Base-by-base conservation (phyloP, 1,139 yeast species). In the Candida gigantensis region DNA sequence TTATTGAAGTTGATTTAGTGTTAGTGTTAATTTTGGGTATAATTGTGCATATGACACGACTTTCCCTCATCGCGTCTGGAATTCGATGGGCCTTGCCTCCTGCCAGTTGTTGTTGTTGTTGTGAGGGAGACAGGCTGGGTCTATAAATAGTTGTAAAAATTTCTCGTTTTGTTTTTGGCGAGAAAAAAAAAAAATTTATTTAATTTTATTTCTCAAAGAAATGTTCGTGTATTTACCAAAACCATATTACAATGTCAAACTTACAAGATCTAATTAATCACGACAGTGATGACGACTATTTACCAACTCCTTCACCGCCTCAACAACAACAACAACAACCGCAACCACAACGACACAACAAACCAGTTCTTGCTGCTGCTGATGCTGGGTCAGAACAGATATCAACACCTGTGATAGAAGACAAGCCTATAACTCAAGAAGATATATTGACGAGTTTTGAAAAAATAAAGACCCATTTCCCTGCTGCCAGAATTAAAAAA, bases 401-500 rank as follows among this genome's bases (percentile, higher is more conserved):
- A 18, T 9, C 8, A 21, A 20, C 24, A 11, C 18, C 31, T 1
- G 17, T 32, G 12, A 14, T 26, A 14, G 38, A 35, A 33, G 34
- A 30, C 15, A 30, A 17, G 7, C 23, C 37, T 50, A 30, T 59
- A 2, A 49, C 65, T 3, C 65, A 63, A 40, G 57, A 60, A 30
- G 61, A 56, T 30, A 61, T 67, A 30, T 48, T 61, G 32, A 46
- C 49, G 13, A 58, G 65, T 29, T 71, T 69, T 41, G 80, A 72
- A 31, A 66, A 68, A 44, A 85, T 90, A 53, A 88, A 87, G 62
- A 90, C 97, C 32, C 95, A 92, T 55, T 90, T 92, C 65, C 98
- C 98, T 4, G 95, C 95, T 34, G 98, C 98, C 3, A 77, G 97
- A 45, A 90, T 92, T 57, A 92, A 92, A 67, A 86, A 94, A 55